Evolutionary conservation across 495 filamentous ascomycete species (phyloP).

Genomic region (Tuber melanosporum): DNA sequence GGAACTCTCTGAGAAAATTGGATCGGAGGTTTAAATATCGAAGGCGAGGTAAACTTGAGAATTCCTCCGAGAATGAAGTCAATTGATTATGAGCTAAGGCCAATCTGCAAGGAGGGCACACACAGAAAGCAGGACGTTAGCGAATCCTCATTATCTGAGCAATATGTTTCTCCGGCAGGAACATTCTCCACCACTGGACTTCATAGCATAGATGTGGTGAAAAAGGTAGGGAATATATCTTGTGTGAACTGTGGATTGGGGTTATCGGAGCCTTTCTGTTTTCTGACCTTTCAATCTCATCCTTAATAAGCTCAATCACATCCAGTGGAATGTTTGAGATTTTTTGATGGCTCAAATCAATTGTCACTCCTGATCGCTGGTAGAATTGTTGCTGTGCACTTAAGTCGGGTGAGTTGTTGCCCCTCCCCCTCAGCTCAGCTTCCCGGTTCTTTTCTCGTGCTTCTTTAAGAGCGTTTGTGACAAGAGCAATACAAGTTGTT

Average conservation of each 20-base stretch:
- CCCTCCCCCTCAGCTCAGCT: slow-evolving; percentile 12
- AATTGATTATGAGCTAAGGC: slow-evolving; percentile 86
- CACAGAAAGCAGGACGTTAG: slow-evolving; percentile 18
- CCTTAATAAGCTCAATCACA: slow-evolving; percentile 85
- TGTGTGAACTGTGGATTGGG: neutral
- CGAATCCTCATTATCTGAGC: slow-evolving; percentile 8
- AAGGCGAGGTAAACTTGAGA: slow-evolving; percentile 78
- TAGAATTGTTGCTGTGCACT: slow-evolving; percentile 14
- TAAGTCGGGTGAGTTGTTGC: slow-evolving; percentile 15
- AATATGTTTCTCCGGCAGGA: neutral
- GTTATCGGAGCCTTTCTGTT: slow-evolving; percentile 2
- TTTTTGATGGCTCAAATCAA: slow-evolving; percentile 78
- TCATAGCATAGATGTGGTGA: neutral
- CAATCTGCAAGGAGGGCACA: slow-evolving; percentile 51
- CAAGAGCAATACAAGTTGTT: slow-evolving; percentile 34
- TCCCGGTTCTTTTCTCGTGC: slow-evolving; percentile 28
- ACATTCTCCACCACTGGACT: neutral
- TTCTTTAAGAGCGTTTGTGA: slow-evolving; percentile 27
- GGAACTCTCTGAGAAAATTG: slow-evolving; percentile 83
- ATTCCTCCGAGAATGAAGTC: slow-evolving; percentile 66
- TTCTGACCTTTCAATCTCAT: slow-evolving; percentile 80
- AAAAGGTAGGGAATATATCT: neutral
- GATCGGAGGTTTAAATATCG: slow-evolving; percentile 91
- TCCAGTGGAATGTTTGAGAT: slow-evolving; percentile 77
- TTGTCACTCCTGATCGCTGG: slow-evolving; percentile 64